phyloP scores from a whole-genome alignment of 2,329 filamentous ascomycete species.

The Xenoacremonium recifei region DNA sequence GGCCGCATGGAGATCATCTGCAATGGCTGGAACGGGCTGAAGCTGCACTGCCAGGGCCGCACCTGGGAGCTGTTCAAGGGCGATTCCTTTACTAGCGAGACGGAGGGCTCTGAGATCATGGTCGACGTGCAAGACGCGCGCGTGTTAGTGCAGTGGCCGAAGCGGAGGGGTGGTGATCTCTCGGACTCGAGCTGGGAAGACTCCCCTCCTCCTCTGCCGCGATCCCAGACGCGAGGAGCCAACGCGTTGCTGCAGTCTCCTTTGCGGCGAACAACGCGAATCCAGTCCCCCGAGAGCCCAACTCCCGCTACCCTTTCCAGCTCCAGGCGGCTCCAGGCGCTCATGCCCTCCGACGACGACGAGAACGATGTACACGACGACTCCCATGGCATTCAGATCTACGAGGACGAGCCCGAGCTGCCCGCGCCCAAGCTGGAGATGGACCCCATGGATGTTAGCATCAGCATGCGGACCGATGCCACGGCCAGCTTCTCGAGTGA shows the following conservation, averaged over 20 bases:
- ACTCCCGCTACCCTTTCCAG: constrained; percentile 46
- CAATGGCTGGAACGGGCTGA: constrained; percentile 93
- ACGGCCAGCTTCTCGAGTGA: constrained; percentile 58
- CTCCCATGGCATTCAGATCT: constrained; percentile 65
- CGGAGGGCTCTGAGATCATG: constrained; percentile 86
- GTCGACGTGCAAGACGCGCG: constrained; percentile 91
- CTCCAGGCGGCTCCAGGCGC: constrained; percentile 44
- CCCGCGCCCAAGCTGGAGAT: constrained; percentile 37
- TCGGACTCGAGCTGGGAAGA: constrained; percentile 74
- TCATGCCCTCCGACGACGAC: constrained; percentile 39
- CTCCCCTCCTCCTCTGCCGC: no score
- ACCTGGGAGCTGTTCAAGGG: constrained; percentile 85
- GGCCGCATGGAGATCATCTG: constrained; percentile 87
- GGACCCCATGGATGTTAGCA: constrained; percentile 27
- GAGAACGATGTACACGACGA: no score
- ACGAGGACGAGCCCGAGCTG: constrained; percentile 70
- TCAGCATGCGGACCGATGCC: constrained; percentile 50
- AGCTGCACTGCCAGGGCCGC: constrained; percentile 85
- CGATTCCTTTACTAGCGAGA: constrained; percentile 86
- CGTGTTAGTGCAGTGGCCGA: constrained; percentile 86
- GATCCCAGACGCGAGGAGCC: constrained; percentile 29
- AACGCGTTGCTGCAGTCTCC: constrained; percentile 58
- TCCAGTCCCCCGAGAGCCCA: constrained; percentile 74
- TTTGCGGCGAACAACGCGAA: constrained; percentile 53
- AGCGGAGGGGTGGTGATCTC: constrained; percentile 44